phyloP scores from a whole-genome alignment of 108 stramenopile genomes.

The Nannochloropsis salina region DNA sequence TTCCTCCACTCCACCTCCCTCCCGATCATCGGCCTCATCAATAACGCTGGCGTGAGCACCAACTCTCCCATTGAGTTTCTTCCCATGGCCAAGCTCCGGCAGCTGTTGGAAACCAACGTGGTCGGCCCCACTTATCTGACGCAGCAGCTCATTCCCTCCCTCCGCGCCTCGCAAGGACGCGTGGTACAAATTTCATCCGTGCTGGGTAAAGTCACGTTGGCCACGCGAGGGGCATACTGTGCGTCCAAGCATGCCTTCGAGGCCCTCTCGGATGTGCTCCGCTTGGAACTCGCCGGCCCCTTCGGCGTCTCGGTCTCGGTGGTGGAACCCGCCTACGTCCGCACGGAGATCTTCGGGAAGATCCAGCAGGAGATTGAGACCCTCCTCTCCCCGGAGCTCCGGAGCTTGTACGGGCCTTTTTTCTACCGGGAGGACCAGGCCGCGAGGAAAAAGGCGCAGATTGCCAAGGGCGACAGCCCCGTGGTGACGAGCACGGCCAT shows the following conservation, averaged over 20 bases:
- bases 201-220: constrained; percentile 4
- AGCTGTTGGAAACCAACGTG: constrained; percentile 19
- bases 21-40: neutral
- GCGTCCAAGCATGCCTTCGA: neutral
- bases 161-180: neutral
- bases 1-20: neutral
- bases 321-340: constrained; percentile 17
- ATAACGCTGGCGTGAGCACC: neutral
- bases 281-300: neutral
- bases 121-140: neutral
- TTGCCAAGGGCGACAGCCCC: neutral
- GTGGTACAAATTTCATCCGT: neutral
- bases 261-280: neutral
- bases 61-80: neutral
- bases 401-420: neutral
- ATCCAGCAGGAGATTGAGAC: neutral
- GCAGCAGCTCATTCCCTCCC: neutral
- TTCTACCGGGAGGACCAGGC: neutral
- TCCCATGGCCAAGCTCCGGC: neutral
- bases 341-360: constrained; percentile 20
- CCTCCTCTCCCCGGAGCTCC: neutral
- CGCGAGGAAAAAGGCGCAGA: neutral
- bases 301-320: neutral
- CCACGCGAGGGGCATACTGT: neutral
- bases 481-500: neutral